phyloP scores from a whole-genome alignment of 225 moss, liverwort and hornwort species.

The Rhytidiadelphus loreus region DNA sequence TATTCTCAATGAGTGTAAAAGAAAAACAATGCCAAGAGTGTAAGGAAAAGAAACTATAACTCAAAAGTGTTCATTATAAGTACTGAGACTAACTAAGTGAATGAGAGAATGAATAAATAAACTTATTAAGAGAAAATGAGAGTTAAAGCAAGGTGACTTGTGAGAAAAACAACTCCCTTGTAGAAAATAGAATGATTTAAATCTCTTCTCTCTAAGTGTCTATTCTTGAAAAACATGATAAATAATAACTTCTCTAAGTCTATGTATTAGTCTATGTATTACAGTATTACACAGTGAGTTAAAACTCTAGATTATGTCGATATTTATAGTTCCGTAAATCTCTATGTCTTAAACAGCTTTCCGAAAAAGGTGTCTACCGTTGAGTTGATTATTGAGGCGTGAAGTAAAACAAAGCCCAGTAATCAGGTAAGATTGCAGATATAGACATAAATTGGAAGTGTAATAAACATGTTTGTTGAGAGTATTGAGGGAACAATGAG shows the following conservation, averaged over 20 bases:
- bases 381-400: background rate
- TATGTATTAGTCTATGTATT: no score
- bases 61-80: no score
- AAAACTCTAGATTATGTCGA: background rate
- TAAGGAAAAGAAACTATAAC: no score
- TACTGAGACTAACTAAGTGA: no score
- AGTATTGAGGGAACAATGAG: no score
- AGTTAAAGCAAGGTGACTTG: background rate
- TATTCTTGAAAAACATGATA: background rate
- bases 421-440: no score
- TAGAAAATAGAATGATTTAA: background rate
- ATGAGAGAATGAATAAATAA: no score
- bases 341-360: background rate
- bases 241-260: background rate
- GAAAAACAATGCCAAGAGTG: no score
- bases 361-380: background rate
- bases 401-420: no score
- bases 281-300: background rate
- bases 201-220: background rate
- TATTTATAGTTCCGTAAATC: background rate
- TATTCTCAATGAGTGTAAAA: no score
- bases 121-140: background rate
- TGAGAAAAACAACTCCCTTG: fast-evolving
- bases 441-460: no score
- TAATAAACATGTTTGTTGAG: no score